Conservation (phyloP, 192 early-diverging fungal species). For the Entophlyctis luteolus region DNA sequence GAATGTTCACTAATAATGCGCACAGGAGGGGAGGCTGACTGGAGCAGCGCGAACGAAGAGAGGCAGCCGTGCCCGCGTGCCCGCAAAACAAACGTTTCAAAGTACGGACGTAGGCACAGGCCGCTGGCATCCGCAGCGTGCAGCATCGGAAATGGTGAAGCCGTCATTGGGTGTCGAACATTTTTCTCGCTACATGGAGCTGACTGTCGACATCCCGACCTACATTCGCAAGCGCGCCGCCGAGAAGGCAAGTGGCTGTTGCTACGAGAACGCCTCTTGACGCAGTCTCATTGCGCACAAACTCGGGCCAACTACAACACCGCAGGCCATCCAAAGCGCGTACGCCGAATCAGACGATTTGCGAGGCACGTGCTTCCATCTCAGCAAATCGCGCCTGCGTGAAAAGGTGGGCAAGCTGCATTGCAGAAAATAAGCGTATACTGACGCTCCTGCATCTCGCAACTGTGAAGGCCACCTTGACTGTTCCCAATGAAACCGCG, state of each 20-base stretch:
- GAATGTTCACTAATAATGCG: too few species aligned
- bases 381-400: neutral
- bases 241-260: neutral
- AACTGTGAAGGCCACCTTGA: neutral
- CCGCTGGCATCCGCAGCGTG: too few species aligned
- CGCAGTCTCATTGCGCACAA: neutral
- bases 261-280: neutral
- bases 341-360: constrained; percentile 13
- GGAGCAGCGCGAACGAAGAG: too few species aligned
- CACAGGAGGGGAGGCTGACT: too few species aligned
- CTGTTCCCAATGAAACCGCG: constrained; percentile 7
- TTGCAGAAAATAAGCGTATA: neutral
- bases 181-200: too few species aligned
- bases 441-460: neutral
- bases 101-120: too few species aligned
- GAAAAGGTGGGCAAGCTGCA: neutral
- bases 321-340: constrained; percentile 1
- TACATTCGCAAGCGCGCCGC: neutral
- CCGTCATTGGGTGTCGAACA: too few species aligned
- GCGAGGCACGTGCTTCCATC: constrained; percentile 3
- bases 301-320: too few species aligned
- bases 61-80: too few species aligned
- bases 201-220: neutral
- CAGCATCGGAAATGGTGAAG: too few species aligned
- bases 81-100: too few species aligned